Percentiles rank a stretch among this genome's conserved stretches.
Conservation (phyloP, 192 early-diverging fungal species). For the Backusella morwellensis region DNA sequence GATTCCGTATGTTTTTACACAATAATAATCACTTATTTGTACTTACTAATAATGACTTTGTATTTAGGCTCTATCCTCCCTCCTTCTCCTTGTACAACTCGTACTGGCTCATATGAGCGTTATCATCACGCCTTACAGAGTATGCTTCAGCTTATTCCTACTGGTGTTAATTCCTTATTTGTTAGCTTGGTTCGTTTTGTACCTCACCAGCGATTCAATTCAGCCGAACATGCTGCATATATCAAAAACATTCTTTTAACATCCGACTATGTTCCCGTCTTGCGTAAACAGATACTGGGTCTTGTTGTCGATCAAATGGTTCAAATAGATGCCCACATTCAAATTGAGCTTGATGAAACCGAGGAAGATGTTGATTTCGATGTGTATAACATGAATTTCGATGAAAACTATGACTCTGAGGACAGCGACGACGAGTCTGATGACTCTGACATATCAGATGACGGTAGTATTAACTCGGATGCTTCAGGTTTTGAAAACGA, state of each 20-base stretch:
- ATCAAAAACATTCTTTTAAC: constrained; percentile 75
- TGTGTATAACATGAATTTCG: constrained; percentile 35
- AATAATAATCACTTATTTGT: not conserved
- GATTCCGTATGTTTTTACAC: constrained; percentile 41
- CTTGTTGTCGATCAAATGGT: constrained; percentile 80
- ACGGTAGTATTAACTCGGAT: constrained; percentile 23
- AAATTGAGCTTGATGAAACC: constrained; percentile 84
- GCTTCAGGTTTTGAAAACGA: constrained; percentile 25
- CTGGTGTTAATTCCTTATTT: constrained; percentile 60
- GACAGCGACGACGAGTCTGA: constrained; percentile 36
- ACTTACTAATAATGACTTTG: not conserved
- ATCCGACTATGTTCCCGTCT: constrained; percentile 71
- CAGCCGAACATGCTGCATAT: constrained; percentile 60
- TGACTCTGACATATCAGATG: constrained; percentile 43
- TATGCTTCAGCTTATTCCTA: constrained; percentile 68
- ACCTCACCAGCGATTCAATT: constrained; percentile 68
- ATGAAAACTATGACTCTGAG: constrained; percentile 34
- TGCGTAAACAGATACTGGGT: constrained; percentile 68
- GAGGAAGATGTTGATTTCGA: constrained; percentile 57
- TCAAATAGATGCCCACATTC: constrained; percentile 93
- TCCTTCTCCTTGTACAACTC: constrained; percentile 5
- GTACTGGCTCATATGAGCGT: constrained; percentile 49
- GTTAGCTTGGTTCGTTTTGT: constrained; percentile 61
- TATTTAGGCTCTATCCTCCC: constrained; percentile 17
- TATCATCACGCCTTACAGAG: constrained; percentile 59